These are phyloP conservation scores for Nicotiana undulata DNA, from an alignment of 257 asterid species.

Conservation along the genomic window DNA sequence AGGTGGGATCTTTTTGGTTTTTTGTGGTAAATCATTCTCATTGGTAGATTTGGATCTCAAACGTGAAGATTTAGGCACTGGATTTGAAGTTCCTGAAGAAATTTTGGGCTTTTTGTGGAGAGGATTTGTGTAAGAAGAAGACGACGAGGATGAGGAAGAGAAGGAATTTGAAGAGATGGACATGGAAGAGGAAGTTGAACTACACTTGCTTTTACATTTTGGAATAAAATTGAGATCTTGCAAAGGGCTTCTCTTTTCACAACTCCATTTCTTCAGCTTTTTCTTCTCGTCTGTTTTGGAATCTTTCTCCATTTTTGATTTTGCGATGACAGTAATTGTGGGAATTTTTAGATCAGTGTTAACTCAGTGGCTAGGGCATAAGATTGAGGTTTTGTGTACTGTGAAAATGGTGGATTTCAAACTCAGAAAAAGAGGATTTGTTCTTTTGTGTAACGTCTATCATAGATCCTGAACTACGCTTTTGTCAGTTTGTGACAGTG, in stretches of 20 bases:
- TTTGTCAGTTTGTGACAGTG: not conserved
- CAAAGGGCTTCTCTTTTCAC: slow-evolving; percentile 28
- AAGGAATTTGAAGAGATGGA: slow-evolving; percentile 19
- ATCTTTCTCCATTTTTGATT: not conserved
- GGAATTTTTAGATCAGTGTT: not conserved
- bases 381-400: not conserved
- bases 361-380: not conserved
- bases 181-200: slow-evolving; percentile 18
- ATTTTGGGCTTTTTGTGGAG: slow-evolving; percentile 14
- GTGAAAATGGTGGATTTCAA: not conserved
- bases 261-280: not conserved
- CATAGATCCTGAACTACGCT: not conserved
- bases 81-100: slow-evolving; percentile 10
- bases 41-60: slow-evolving; percentile 25
- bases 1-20: slow-evolving; percentile 20
- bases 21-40: slow-evolving; percentile 30
- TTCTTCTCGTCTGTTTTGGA: not conserved
- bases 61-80: slow-evolving; percentile 21
- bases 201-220: slow-evolving; percentile 13
- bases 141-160: slow-evolving; percentile 17
- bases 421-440: not conserved
- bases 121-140: slow-evolving; percentile 22
- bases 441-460: slow-evolving; percentile 6
- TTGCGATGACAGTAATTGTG: not conserved
- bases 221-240: slow-evolving; percentile 33